Conservation (phyloP, 2,329 filamentous ascomycete species). For the Xylariales sp. region DNA sequence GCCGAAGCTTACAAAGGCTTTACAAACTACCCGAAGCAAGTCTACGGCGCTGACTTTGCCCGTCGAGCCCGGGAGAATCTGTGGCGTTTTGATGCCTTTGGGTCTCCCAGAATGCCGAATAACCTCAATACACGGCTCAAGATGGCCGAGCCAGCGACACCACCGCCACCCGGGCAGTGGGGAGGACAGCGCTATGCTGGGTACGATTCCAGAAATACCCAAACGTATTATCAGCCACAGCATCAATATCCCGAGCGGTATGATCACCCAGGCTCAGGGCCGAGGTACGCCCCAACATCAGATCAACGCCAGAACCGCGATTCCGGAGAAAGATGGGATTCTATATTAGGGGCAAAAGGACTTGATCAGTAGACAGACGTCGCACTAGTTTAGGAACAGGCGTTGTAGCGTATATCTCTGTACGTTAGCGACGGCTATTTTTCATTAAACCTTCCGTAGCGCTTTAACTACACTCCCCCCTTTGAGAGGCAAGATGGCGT, state of each 20-base stretch:
- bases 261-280: not conserved
- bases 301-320: not conserved
- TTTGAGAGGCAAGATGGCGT: too few species aligned
- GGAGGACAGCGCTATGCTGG: not conserved
- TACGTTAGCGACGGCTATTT: too few species aligned
- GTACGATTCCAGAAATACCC: conserved; percentile 3
- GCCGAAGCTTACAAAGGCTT: conserved; percentile 18
- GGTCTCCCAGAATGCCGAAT: conserved; percentile 17
- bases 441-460: too few species aligned
- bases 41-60: conserved; percentile 29
- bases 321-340: not conserved
- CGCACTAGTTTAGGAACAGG: not conserved
- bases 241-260: conserved; percentile 11
- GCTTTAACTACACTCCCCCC: too few species aligned
- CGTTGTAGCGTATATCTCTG: too few species aligned
- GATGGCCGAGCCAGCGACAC: conserved; percentile 2
- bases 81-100: conserved; percentile 27
- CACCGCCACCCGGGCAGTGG: conserved; percentile 14
- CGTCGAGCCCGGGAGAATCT: conserved; percentile 29
- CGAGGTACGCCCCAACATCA: conserved; percentile 4
- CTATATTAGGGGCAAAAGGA: not conserved
- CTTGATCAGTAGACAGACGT: not conserved
- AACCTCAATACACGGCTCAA: conserved; percentile 22
- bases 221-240: conserved; percentile 8
- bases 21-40: conserved; percentile 17